Conservation (phyloP, 2,329 filamentous ascomycete species). For the Colletotrichum cuscutae region DNA sequence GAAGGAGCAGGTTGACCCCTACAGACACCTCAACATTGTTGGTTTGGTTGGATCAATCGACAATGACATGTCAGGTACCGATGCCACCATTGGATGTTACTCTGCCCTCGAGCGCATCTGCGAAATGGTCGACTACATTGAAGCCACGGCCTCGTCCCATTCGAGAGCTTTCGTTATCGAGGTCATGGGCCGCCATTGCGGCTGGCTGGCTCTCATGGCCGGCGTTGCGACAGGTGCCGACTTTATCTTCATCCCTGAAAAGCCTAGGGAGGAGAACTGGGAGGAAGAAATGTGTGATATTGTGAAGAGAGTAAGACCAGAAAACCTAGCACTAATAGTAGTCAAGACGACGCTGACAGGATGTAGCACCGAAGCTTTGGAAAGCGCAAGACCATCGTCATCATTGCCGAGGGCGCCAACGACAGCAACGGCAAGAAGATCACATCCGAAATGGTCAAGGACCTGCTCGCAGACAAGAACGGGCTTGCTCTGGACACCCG, state of each 20-base stretch:
- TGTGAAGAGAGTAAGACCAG: constrained; percentile 70
- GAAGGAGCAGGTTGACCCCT: constrained; percentile 76
- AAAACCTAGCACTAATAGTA: not conserved
- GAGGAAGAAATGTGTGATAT: constrained; percentile 86
- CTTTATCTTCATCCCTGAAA: constrained; percentile 97
- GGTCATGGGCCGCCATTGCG: constrained; percentile 98
- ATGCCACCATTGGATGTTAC: constrained; percentile 97
- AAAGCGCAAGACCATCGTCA: constrained; percentile 98
- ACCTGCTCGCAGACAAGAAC: constrained; percentile 82
- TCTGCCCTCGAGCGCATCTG: constrained; percentile 93
- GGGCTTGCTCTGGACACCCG: constrained; percentile 88
- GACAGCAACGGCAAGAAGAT: constrained; percentile 88
- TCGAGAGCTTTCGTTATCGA: constrained; percentile 97
- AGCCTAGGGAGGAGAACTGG: constrained; percentile 89
- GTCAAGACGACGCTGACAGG: constrained; percentile 4
- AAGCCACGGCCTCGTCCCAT: constrained; percentile 93
- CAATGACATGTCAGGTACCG: constrained; percentile 96
- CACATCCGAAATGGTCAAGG: constrained; percentile 81
- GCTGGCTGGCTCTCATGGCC: constrained; percentile 96
- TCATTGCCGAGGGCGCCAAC: constrained; percentile 94
- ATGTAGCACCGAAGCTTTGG: constrained; percentile 83
- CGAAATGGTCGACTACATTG: constrained; percentile 95
- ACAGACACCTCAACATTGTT: constrained; percentile 92
- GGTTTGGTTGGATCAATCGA: constrained; percentile 97
- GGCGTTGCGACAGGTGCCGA: constrained; percentile 95